Conservation (phyloP, 306 rosid species). For the Quercus parvula region DNA sequence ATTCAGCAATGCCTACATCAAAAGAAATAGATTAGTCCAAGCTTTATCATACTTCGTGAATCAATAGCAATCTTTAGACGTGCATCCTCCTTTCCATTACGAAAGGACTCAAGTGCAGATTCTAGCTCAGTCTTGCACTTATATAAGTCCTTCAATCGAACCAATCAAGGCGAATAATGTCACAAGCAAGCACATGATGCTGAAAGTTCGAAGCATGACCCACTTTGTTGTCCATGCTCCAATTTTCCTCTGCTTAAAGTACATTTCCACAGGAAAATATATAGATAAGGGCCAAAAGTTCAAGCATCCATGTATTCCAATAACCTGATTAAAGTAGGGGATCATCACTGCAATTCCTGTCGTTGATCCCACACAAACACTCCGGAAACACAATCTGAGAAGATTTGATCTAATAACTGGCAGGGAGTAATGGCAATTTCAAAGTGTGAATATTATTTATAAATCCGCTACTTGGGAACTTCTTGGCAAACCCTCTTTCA, state of each 20-base stretch:
- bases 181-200: constrained; percentile 37
- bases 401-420: constrained; percentile 34
- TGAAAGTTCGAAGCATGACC: constrained; percentile 47
- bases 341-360: constrained; percentile 45
- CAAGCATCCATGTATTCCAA: constrained; percentile 61
- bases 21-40: background rate
- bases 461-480: constrained; percentile 35
- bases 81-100: background rate
- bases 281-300: constrained; percentile 57
- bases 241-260: constrained; percentile 40
- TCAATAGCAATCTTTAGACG: background rate
- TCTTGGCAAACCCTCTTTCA: constrained; percentile 43
- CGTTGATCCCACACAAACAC: constrained; percentile 44
- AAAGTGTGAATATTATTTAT: constrained; percentile 30
- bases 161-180: constrained; percentile 50
- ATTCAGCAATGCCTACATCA: background rate
- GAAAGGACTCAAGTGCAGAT: background rate
- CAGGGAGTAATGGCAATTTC: constrained; percentile 43
- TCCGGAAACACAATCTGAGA: constrained; percentile 48
- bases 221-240: constrained; percentile 52
- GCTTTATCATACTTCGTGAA: background rate
- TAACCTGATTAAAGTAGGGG: constrained; percentile 68
- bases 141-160: constrained; percentile 56
- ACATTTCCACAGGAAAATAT: constrained; percentile 69
- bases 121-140: constrained; percentile 43